Conservation (phyloP, 176 grass and related monocot species). For the Carex littledalei region DNA sequence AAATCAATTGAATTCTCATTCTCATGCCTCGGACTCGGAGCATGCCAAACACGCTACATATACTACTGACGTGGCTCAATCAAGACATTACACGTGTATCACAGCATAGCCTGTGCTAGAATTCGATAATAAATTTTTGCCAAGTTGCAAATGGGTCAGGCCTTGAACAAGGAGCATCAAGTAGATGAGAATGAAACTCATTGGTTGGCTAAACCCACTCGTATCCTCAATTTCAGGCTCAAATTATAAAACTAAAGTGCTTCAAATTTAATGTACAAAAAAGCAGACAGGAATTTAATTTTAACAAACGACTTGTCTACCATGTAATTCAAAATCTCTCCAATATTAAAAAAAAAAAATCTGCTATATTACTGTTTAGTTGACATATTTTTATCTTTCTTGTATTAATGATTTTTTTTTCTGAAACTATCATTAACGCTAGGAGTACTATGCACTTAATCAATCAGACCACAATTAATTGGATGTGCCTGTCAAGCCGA, state of each 20-base stretch:
- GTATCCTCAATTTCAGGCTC: background rate
- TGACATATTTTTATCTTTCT: too few relatives aligned
- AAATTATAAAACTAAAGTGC: background rate
- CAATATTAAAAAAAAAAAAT: too few relatives aligned
- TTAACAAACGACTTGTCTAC: too few relatives aligned
- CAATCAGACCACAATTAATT: background rate
- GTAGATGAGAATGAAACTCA: background rate
- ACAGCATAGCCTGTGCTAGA: background rate
- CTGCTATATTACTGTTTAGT: too few relatives aligned
- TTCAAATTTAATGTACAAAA: constrained; percentile 8
- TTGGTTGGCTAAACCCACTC: background rate
- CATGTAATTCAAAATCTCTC: too few relatives aligned
- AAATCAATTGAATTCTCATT: background rate
- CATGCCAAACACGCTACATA: background rate
- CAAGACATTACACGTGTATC: background rate
- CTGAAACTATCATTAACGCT: too few relatives aligned
- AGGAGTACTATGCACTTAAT: background rate
- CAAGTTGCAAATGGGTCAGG: background rate
- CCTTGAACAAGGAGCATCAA: background rate
- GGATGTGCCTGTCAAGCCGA: background rate
- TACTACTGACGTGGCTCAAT: background rate
- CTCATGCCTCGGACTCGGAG: too few relatives aligned
- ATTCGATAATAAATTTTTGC: background rate
- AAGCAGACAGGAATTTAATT: background rate
- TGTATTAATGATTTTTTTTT: too few relatives aligned